Evolutionary conservation across 352 stramenopile genomes (phyloP).

Genomic region (Thalassiosira livingstoniorum): DNA sequence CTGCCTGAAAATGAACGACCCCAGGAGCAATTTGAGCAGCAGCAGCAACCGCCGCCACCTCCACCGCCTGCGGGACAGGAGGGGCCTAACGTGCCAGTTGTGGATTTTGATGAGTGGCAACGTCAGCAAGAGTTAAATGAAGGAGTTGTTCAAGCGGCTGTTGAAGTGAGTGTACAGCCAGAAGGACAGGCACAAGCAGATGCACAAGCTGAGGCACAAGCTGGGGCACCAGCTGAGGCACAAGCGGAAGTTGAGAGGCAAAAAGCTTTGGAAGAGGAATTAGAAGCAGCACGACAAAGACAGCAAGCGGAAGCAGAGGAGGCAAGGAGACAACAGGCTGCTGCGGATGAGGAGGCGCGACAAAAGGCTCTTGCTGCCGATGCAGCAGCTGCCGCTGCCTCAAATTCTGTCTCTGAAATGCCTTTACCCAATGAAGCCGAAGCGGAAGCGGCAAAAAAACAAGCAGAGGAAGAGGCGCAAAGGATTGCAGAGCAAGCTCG

Average conservation of each 20-base stretch:
- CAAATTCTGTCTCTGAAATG: neutral
- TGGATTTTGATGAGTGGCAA: slow-evolving; percentile 9
- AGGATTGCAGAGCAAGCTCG: neutral
- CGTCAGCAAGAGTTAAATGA: neutral
- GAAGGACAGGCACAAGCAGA: too few species aligned
- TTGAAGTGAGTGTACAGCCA: neutral
- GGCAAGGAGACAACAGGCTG: neutral
- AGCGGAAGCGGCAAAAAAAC: neutral
- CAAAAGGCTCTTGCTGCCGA: neutral
- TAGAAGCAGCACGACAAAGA: neutral
- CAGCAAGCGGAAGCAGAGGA: neutral
- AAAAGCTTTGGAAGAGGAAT: neutral
- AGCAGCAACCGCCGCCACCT: neutral
- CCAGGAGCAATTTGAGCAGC: slow-evolving; percentile 7
- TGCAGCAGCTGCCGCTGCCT: neutral
- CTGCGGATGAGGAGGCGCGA: neutral
- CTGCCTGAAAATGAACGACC: slow-evolving; percentile 6
- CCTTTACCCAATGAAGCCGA: neutral
- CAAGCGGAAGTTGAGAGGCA: neutral
- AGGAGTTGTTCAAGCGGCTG: neutral
- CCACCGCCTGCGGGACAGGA: neutral
- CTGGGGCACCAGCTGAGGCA: neutral
- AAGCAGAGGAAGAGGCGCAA: slow-evolving; percentile 2
- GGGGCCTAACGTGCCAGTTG: neutral
- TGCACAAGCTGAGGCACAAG: neutral